Percentiles rank a stretch among this genome's conserved stretches.
Evolutionary conservation across 2,329 filamentous ascomycete genomes (phyloP).

Genomic region (Claviceps sp.): DNA sequence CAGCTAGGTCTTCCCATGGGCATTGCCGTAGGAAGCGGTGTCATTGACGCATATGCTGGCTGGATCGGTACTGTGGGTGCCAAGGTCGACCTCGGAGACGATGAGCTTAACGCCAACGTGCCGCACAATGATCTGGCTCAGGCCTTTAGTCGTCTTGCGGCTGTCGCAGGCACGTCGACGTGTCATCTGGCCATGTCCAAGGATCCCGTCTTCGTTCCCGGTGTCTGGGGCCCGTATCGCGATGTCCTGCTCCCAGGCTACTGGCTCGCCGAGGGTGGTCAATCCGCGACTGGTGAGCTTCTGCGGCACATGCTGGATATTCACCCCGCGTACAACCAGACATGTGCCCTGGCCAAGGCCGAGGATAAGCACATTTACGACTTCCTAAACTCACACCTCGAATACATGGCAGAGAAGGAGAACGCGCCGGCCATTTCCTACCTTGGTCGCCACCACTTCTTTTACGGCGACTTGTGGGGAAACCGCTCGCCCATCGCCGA

Average conservation of each 20-base stretch:
- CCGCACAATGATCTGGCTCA: slow-evolving; percentile 79
- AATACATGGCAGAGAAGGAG: slow-evolving; percentile 55
- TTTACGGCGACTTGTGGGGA: slow-evolving; percentile 95
- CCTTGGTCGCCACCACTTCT: slow-evolving; percentile 88
- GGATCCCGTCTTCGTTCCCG: slow-evolving; percentile 82
- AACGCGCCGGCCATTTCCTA: slow-evolving; percentile 69
- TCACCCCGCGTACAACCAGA: slow-evolving; percentile 78
- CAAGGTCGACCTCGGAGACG: slow-evolving; percentile 62
- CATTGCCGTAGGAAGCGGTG: slow-evolving; percentile 86
- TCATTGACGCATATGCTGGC: slow-evolving; percentile 96
- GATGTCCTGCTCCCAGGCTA: slow-evolving; percentile 84
- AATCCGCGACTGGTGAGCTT: slow-evolving; percentile 90
- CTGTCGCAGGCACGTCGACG: slow-evolving; percentile 91
- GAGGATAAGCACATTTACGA: slow-evolving; percentile 87
- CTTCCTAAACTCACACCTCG: slow-evolving; percentile 79
- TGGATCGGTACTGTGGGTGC: slow-evolving; percentile 99
- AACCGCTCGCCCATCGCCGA: slow-evolving; percentile 93
- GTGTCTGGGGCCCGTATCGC: slow-evolving; percentile 94
- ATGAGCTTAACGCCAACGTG: slow-evolving; percentile 52
- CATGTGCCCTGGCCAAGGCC: slow-evolving; percentile 63
- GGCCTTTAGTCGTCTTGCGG: slow-evolving; percentile 83
- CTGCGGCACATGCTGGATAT: slow-evolving; percentile 91
- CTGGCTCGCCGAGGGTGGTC: slow-evolving; percentile 96
- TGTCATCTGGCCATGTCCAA: slow-evolving; percentile 95
- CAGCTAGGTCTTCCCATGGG: slow-evolving; percentile 77